Percentiles rank a stretch among this genome's conserved stretches.
phyloP scores from a whole-genome alignment of 1,139 yeast species.

The Yamadazyma siamensis region DNA sequence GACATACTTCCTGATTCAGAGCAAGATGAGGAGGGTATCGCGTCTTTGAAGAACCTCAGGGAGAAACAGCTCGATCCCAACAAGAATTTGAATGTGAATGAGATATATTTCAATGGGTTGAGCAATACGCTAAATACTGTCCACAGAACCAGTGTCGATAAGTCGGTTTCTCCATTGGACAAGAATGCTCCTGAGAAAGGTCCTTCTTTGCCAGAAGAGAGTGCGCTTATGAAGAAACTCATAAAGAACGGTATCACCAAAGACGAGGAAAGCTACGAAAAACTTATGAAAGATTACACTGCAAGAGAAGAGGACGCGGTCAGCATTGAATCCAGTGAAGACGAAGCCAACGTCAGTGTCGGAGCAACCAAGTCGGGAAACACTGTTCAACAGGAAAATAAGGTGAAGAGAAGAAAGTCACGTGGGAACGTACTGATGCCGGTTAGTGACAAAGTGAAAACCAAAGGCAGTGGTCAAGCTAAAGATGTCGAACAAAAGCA shows the following conservation, averaged over 20 bases:
- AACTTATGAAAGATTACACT: slow-evolving; percentile 22
- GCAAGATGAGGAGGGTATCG: slow-evolving; percentile 58
- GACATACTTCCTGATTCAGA: slow-evolving; percentile 52
- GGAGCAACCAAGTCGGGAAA: neutral
- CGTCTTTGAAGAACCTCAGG: slow-evolving; percentile 40
- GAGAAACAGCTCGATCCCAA: slow-evolving; percentile 40
- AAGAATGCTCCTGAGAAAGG: slow-evolving; percentile 5
- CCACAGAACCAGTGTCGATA: slow-evolving; percentile 9
- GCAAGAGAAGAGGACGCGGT: slow-evolving; percentile 16
- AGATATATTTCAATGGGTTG: slow-evolving; percentile 36
- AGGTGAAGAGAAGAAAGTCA: slow-evolving; percentile 24
- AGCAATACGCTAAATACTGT: slow-evolving; percentile 19
- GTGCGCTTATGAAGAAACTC: slow-evolving; percentile 28
- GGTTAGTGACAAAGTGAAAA: neutral
- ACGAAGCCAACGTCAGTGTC: slow-evolving; percentile 1
- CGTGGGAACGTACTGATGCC: slow-evolving; percentile 22
- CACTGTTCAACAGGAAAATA: slow-evolving; percentile 6
- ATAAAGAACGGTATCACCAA: slow-evolving; percentile 23
- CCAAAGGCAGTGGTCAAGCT: too few relatives aligned
- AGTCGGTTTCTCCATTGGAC: slow-evolving; percentile 12
- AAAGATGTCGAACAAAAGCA: slow-evolving; percentile 2
- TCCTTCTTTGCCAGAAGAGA: slow-evolving; percentile 10
- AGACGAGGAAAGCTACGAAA: slow-evolving; percentile 22
- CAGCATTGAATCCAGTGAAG: slow-evolving; percentile 2
- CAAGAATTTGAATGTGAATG: slow-evolving; percentile 37